Evolutionary conservation across 1,284 basidiomycete genomes (phyloP).

Genomic region (Flammula alnicola): DNA sequence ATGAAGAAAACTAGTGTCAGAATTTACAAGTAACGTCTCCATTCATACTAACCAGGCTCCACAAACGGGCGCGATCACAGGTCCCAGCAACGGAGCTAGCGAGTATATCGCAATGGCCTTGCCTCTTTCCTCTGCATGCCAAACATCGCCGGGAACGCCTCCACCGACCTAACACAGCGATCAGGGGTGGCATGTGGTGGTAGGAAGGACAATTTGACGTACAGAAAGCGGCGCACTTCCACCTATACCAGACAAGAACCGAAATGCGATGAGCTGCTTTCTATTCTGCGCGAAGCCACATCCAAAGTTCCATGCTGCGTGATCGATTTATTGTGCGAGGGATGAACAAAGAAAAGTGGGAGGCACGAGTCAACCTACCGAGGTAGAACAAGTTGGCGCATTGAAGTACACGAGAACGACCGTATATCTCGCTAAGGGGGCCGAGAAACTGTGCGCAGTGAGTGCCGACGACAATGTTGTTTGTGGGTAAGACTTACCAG

Average conservation of each 20-base stretch:
- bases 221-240: slow-evolving; percentile 69
- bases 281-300: slow-evolving; percentile 68
- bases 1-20: slow-evolving; percentile 2
- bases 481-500: slow-evolving; percentile 46
- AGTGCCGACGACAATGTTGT: slow-evolving; percentile 20
- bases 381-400: slow-evolving; percentile 64
- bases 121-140: slow-evolving; percentile 67
- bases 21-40: not conserved
- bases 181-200: not conserved
- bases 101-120: slow-evolving; percentile 72
- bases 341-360: no score
- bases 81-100: slow-evolving; percentile 63
- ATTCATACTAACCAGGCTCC: slow-evolving; percentile 52
- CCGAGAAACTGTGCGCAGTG: slow-evolving; percentile 43
- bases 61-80: slow-evolving; percentile 67
- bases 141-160: slow-evolving; percentile 74
- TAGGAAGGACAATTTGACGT: slow-evolving; percentile 20
- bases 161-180: slow-evolving; percentile 54
- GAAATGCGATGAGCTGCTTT: slow-evolving; percentile 63
- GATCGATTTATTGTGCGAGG: not conserved
- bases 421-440: slow-evolving; percentile 46
- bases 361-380: slow-evolving; percentile 41
- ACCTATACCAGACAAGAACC: slow-evolving; percentile 66
- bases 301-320: slow-evolving; percentile 63
- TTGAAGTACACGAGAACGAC: slow-evolving; percentile 57